Evolutionary conservation across 2,329 filamentous ascomycete species (phyloP), one percentile per base, ranked within the genome.

Genomic region (Colletotrichum lupini): DNA sequence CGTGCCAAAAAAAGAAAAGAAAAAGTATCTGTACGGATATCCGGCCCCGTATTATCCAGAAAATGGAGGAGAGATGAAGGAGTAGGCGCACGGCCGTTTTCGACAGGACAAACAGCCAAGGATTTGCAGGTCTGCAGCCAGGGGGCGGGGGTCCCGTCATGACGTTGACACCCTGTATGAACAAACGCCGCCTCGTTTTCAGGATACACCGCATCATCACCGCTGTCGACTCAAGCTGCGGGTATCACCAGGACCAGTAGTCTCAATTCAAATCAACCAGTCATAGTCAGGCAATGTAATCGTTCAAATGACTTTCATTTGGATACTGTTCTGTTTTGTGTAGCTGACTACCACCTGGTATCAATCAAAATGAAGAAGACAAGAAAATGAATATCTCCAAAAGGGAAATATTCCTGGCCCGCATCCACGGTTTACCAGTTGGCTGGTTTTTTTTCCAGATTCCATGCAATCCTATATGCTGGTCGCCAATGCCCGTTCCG

Each of bases 381-480:
- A 37, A 35, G 60, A 24, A 58, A 22, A 22, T 55, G 58, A 72
- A 5, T 63, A 67, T 30, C 56, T 67, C 69, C 53, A 53, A n/a
- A 28, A n/a, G 26, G 26, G 35, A 35, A 11, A 32, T 37, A 52
- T 57, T 62, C 19, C 68, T 72, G 70, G 55, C 58, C 69, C 65
- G 55, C 59, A 19, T 69, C 59, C 59, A 64, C 59, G 42, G 59
- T 42, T 32, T 64, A 63, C 65, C 68, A 68, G 57, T 30, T 49
- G 19, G n/a, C 30, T 56, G n/a, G 30, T 59, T 55, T 59, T 62
- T 58, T 70, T 37, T 26, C 49, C 24, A n/a, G 28, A 65, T 28
- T 67, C 68, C 72, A 72, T 72, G 57, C 72, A 72, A 58, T 70
- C 72, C 72, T 72, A 67, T 59, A 72, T 67, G 61, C 68, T 67